Percentiles rank a stretch among this genome's conserved stretches.
phyloP scores from a whole-genome alignment of 2,329 filamentous ascomycete genomes.

The Nemania sp. region DNA sequence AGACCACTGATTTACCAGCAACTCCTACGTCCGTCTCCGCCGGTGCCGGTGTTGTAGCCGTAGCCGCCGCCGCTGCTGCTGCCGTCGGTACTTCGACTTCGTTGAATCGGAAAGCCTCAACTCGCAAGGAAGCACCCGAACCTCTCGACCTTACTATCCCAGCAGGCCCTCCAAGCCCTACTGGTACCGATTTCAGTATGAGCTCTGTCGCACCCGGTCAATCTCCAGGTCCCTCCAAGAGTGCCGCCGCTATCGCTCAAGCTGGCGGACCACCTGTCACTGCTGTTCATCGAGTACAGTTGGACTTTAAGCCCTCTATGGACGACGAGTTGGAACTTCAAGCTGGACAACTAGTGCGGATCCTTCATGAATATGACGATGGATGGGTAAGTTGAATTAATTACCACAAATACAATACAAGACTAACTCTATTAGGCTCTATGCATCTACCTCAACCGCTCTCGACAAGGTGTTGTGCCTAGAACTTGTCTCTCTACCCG shows the following conservation, averaged over 20 bases:
- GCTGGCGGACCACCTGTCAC: constrained; percentile 69
- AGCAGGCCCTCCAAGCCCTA: constrained; percentile 67
- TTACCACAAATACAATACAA: not conserved
- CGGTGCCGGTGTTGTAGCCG: constrained; percentile 55
- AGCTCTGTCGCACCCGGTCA: constrained; percentile 64
- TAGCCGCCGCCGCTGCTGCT: constrained; percentile 47
- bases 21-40: constrained; percentile 53
- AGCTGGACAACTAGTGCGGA: constrained; percentile 84
- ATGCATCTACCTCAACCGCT: constrained; percentile 89
- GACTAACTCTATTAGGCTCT: constrained; percentile 72
- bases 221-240: constrained; percentile 58
- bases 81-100: constrained; percentile 47
- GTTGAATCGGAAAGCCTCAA: constrained; percentile 65
- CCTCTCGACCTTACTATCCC: constrained; percentile 67
- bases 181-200: constrained; percentile 72
- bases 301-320: constrained; percentile 93
- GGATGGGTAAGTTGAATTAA: constrained; percentile 80
- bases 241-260: constrained; percentile 71
- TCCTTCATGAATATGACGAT: constrained; percentile 97
- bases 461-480: constrained; percentile 91
- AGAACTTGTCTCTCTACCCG: constrained; percentile 93
- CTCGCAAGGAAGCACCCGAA: constrained; percentile 64
- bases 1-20: constrained; percentile 50
- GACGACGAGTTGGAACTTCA: constrained; percentile 88
- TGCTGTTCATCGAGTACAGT: constrained; percentile 89